Conservation (phyloP, 2,329 filamentous ascomycete genomes). For the Aspergillus eucalypticola region DNA sequence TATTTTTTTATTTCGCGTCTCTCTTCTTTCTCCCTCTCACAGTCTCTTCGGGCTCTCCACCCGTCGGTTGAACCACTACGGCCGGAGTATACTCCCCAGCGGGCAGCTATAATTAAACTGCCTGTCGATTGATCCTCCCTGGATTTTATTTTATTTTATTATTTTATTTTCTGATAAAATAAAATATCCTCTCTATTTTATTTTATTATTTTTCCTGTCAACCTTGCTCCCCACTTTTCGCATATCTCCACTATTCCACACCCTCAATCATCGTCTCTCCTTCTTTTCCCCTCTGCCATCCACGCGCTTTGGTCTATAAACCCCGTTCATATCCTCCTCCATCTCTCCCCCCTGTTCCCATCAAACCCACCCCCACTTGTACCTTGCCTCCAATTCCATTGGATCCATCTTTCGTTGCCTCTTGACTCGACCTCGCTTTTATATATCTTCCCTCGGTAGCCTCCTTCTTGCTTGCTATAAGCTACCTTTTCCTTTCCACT, state of each 20-base stretch:
- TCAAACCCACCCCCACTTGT: slow-evolving; percentile 15
- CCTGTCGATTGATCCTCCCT: slow-evolving; percentile 17
- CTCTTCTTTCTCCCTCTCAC: no score
- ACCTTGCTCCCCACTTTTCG: slow-evolving; percentile 21
- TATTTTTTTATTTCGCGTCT: no score
- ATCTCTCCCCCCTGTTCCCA: slow-evolving; percentile 11
- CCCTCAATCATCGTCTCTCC: not conserved
- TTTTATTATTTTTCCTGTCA: slow-evolving; percentile 7
- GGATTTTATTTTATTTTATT: slow-evolving; percentile 1
- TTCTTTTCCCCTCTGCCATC: slow-evolving; percentile 13
- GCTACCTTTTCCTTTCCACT: slow-evolving; percentile 4
- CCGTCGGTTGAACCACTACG: not conserved
- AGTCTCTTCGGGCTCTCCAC: not conserved
- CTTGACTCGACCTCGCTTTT: slow-evolving; percentile 12
- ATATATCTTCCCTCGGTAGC: slow-evolving; percentile 18
- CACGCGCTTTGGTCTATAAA: slow-evolving; percentile 22
- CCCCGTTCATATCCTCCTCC: slow-evolving; percentile 13
- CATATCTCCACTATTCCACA: slow-evolving; percentile 9
- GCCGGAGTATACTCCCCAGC: not conserved
- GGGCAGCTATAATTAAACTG: slow-evolving; percentile 20
- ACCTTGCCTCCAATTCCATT: slow-evolving; percentile 10
- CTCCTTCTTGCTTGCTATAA: slow-evolving; percentile 8
- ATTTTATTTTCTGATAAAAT: not conserved
- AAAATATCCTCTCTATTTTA: not conserved
- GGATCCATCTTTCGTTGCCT: slow-evolving; percentile 3